Conservation (phyloP, 2,329 filamentous ascomycete species). For the Ceratocystis smalleyi region DNA sequence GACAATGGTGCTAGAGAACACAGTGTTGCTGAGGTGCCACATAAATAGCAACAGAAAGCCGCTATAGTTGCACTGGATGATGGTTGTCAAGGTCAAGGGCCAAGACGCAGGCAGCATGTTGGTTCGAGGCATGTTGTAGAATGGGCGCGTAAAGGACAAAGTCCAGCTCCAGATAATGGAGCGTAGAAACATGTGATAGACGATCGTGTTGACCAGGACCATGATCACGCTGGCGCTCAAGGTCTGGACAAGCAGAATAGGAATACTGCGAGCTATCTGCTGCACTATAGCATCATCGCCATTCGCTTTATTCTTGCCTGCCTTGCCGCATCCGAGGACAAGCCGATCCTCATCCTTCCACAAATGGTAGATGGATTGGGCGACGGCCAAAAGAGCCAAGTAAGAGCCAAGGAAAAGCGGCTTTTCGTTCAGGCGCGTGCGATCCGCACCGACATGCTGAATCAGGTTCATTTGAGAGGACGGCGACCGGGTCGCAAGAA, state of each 20-base stretch:
- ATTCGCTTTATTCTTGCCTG: constrained; percentile 16
- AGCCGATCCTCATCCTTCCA: constrained; percentile 59
- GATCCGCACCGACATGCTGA: constrained; percentile 53
- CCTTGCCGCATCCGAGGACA: constrained; percentile 22
- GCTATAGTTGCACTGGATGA: constrained; percentile 42
- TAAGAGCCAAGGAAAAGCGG: constrained; percentile 65
- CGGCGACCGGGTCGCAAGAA: constrained; percentile 53
- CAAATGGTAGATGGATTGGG: constrained; percentile 57
- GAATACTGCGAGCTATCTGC: constrained; percentile 12
- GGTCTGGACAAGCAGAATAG: constrained; percentile 19
- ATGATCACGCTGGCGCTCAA: constrained; percentile 29
- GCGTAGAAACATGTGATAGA: constrained; percentile 51
- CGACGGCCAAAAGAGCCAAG: constrained; percentile 50
- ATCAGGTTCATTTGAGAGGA: constrained; percentile 55
- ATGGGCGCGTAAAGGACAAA: constrained; percentile 52
- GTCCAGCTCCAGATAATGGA: constrained; percentile 51
- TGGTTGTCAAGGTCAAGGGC: constrained; percentile 41
- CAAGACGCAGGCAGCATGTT: constrained; percentile 44
- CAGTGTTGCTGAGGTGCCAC: constrained; percentile 62
- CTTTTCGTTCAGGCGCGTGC: constrained; percentile 68
- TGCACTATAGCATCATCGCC: constrained; percentile 12
- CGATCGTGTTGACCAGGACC: constrained; percentile 32
- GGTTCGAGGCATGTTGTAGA: constrained; percentile 61
- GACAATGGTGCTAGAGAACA: constrained; percentile 67
- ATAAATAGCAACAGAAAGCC: constrained; percentile 53